Evolutionary conservation across 2,329 filamentous ascomycete species (phyloP), one percentile per base, ranked within the genome.

Genomic region (Sporothrix euskadiensis): DNA sequence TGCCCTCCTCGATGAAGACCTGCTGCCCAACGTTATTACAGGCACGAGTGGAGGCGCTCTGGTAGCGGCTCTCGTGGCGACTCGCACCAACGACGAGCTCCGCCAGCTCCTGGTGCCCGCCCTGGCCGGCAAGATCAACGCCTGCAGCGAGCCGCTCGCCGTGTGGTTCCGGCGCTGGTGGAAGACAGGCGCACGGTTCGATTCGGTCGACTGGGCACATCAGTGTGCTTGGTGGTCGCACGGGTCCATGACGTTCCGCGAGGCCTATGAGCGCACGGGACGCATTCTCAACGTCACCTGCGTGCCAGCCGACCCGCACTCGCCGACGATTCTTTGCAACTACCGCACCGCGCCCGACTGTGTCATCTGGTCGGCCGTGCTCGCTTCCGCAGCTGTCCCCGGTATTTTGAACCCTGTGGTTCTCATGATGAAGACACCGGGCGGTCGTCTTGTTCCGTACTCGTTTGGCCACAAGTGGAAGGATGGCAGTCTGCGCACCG

Each of bases 391-490:
- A 4, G 96, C 96, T 4, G 96, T 99, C 0, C 96, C 96, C 0
- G 96, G 96, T 1, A 98, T 99, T 73, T 84, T 98, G 49, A 98
- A 98, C 79, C 96, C 96, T 0, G 93, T 97, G 2, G 95, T 99
- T 0, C 89, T 99, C 8, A 93, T 93, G 85, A 94, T 97, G 85
- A 97, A 97, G 83, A 92, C 88, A 71, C 85, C 87, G 22, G 59
- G 26, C 35, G 71, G 73, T 0, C 90, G 86, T 1, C 85, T 99
- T 4, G 89, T 90, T 0, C 96, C 96, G 0, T 99, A 97, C 82
- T 97, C 93, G 0, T 99, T 99, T 80, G 96, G 96, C 0, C 94
- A 98, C 85, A 98, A 98, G 83, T 99, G 96, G 96, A 99, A 99
- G 82, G 96, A 99, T 80, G 96, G 96, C 71, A 96, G 92, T 77